Base-by-base conservation (phyloP, 129 eudicot species). In the Artemisia annua region DNA sequence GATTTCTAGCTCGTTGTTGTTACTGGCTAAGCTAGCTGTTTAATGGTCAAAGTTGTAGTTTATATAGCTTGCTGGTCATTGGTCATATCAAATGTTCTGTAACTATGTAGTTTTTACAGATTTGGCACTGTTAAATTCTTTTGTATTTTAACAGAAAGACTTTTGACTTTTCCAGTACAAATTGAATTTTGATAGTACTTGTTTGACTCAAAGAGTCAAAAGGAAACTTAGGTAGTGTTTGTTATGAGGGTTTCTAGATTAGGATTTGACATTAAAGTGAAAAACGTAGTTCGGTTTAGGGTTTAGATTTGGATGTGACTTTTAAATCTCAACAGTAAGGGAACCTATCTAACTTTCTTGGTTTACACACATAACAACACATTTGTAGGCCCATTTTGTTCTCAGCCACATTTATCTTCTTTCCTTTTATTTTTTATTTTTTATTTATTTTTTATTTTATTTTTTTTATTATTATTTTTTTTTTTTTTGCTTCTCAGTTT, bases 131-230 rank as follows among this genome's bases (percentile, higher is more conserved):
- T 17, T 70, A 64, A 57, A 35, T 70, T 56, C 43, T 57, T 11
- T 70, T 56, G 75, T 56, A 63, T 63, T 11, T 63, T 63, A 69
- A 69, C 73, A 15, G 62, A 4, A 69, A 69, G 50, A 28, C 49
- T 14, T 52, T 35, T 51, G 48, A 30, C 46, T 12, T 26, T 43
- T 32, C 8, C 50, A 52, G 17, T 30, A 56, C 0, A 35, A 71
- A 22, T 71, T 71, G 48, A 44, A 58, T 57, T 58, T 58, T 71
- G 67, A 24, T 44, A 24, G 67, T 14, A 55, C 39, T 39, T 69
- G 75, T 71, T 71, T 58, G 57, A 58, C 57, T 57, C 44, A 24
- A 57, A 58, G 11, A 13, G 55, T 46, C 76, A 70, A 39, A 19
- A 20, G 67, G 18, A 71, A 28, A 20, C 24, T n/a, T n/a, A 28